A percentile compares a stretch with the other conserved stretches of the same genome.
phyloP scores from a whole-genome alignment of 2,329 filamentous ascomycete genomes.

The Hortaea werneckii region DNA sequence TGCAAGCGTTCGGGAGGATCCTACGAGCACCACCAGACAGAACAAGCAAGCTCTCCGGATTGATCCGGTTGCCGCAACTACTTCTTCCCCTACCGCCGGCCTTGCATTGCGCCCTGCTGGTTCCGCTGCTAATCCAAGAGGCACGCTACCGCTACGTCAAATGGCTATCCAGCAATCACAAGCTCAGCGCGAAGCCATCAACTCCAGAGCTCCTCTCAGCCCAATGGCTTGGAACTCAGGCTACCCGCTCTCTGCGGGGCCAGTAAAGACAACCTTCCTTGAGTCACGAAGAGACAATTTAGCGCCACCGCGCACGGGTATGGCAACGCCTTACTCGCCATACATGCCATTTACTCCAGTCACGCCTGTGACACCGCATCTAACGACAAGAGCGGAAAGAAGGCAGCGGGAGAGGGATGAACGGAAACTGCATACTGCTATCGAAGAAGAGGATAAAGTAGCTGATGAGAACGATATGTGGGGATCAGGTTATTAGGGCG shows the following conservation, averaged over 20 bases:
- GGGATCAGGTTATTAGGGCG: conserved; percentile 25
- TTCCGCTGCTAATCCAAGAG: neutral
- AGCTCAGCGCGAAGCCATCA: neutral
- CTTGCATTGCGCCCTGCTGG: neutral
- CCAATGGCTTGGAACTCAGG: conserved; percentile 13
- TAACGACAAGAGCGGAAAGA: conserved; percentile 59
- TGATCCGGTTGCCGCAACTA: neutral
- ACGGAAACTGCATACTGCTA: conserved; percentile 42
- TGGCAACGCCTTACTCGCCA: conserved; percentile 62
- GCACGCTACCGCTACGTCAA: conserved; percentile 6
- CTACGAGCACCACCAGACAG: conserved; percentile 2
- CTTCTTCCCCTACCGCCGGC: neutral
- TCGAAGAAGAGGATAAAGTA: conserved; percentile 52
- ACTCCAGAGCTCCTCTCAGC: conserved; percentile 24
- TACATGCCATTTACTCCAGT: conserved; percentile 72
- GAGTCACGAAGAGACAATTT: conserved; percentile 17
- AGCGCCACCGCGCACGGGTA: conserved; percentile 27
- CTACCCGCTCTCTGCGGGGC: conserved; percentile 11
- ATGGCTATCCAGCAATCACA: conserved; percentile 2
- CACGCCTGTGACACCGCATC: conserved; percentile 64
- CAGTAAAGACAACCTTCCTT: conserved; percentile 35
- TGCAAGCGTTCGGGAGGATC: conserved; percentile 8
- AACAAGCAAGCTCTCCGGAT: neutral
- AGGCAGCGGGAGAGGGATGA: conserved; percentile 57
- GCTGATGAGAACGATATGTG: conserved; percentile 54